These are phyloP conservation scores for Cryptococcus wingfieldii DNA, from an alignment of 1,284 basidiomycete species.

Conservation along the genomic window DNA sequence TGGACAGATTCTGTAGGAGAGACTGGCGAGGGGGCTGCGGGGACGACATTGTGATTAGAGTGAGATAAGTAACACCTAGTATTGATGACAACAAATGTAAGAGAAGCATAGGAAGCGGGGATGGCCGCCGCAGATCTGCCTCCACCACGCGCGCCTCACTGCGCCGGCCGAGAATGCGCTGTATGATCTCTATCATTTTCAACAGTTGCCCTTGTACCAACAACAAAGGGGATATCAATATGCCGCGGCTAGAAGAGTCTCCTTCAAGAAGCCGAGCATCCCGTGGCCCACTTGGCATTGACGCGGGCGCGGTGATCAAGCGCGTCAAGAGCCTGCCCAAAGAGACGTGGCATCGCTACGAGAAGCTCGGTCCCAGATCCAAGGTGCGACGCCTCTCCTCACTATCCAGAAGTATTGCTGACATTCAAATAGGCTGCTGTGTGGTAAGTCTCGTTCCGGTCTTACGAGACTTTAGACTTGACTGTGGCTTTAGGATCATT, in stretches of 20 bases:
- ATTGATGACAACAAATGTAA: background rate
- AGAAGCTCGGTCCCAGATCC: slow-evolving; percentile 27
- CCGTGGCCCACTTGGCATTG: background rate
- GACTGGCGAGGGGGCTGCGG: slow-evolving; percentile 18
- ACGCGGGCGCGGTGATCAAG: background rate
- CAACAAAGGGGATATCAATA: background rate
- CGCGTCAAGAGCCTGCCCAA: slow-evolving; percentile 10
- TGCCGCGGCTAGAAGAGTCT: slow-evolving; percentile 15
- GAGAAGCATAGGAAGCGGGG: background rate
- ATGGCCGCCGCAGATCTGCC: background rate
- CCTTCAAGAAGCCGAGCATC: background rate
- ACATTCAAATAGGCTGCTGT: slow-evolving; percentile 18
- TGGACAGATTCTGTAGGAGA: slow-evolving; percentile 36
- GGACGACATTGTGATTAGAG: background rate
- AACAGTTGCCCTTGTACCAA: background rate
- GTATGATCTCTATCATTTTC: background rate
- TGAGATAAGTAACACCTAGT: too few species aligned
- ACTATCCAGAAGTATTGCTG: slow-evolving; percentile 4
- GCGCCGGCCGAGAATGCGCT: background rate
- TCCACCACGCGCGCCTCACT: background rate
- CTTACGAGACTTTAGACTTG: background rate
- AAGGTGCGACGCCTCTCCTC: slow-evolving; percentile 17
- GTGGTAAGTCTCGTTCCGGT: slow-evolving; percentile 18
- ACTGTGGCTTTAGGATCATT: slow-evolving; percentile 20
- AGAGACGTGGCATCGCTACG: slow-evolving; percentile 19